These are phyloP conservation scores for Gossypium herbaceum DNA, from an alignment of 345 rosid genomes.

Conservation along the genomic window DNA sequence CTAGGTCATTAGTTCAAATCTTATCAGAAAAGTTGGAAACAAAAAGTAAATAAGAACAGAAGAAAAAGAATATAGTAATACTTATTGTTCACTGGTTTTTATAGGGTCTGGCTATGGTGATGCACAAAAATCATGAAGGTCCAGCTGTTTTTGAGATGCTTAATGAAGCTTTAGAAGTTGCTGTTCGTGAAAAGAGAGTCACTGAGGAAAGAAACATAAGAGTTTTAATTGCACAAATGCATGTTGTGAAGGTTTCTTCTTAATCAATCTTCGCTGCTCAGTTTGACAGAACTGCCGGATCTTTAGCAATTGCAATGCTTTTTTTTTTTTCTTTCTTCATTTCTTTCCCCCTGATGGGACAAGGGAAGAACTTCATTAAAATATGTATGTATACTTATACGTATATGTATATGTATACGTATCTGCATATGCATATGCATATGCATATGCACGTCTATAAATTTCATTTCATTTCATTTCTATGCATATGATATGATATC, in stretches of 20 bases:
- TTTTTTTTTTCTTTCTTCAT: neutral
- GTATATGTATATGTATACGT: too few relatives aligned
- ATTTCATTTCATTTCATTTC: too few relatives aligned
- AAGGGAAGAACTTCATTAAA: neutral
- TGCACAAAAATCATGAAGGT: slow-evolving; percentile 82
- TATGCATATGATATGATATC: neutral
- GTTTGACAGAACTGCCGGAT: neutral
- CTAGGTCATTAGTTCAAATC: neutral
- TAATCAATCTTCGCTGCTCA: slow-evolving; percentile 4
- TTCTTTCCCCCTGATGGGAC: neutral
- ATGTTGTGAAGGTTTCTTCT: slow-evolving; percentile 58
- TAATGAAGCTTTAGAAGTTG: slow-evolving; percentile 57
- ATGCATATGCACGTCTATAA: too few relatives aligned
- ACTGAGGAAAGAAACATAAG: slow-evolving; percentile 82
- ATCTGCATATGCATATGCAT: too few relatives aligned
- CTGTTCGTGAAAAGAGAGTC: slow-evolving; percentile 47
- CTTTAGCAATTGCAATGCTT: neutral
- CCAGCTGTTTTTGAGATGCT: slow-evolving; percentile 81
- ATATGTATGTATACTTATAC: too few relatives aligned
- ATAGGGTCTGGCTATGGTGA: slow-evolving; percentile 87
- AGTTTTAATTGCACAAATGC: slow-evolving; percentile 85
- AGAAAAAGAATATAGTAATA: neutral
- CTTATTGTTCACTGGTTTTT: slow-evolving; percentile 3
- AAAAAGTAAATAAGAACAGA: neutral
- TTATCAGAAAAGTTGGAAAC: neutral